Conservation (phyloP, 192 early-diverging fungal genomes). For the Chytriomyces sp. region DNA sequence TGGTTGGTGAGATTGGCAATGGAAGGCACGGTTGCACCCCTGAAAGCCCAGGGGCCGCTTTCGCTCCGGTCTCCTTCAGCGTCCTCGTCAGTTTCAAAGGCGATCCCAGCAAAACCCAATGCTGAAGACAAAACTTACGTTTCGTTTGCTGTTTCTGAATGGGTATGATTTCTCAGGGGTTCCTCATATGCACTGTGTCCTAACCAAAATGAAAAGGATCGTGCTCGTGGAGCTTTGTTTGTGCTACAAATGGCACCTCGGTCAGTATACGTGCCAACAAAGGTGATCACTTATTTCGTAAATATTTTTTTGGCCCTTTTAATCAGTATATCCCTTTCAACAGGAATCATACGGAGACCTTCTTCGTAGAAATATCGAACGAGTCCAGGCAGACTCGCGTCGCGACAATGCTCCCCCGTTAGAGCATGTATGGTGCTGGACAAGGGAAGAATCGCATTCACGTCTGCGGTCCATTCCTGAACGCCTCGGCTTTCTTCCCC, state of each 20-base stretch:
- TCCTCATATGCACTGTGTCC: neutral
- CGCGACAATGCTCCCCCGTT: conserved; percentile 27
- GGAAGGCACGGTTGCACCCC: conserved; percentile 40
- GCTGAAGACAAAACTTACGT: conserved; percentile 31
- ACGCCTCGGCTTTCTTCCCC: conserved; percentile 44
- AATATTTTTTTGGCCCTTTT: neutral
- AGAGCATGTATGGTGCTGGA: conserved; percentile 48
- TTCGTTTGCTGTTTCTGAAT: conserved; percentile 44
- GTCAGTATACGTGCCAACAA: conserved; percentile 41
- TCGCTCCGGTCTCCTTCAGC: neutral
- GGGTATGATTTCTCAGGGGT: conserved; percentile 25
- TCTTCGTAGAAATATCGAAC: conserved; percentile 36
- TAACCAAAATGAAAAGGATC: conserved; percentile 19
- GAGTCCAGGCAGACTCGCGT: conserved; percentile 37
- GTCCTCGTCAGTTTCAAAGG: neutral
- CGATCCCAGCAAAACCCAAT: neutral
- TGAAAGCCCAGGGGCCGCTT: conserved; percentile 15
- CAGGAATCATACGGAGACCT: conserved; percentile 45
- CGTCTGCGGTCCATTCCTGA: conserved; percentile 37
- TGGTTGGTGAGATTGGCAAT: conserved; percentile 42
- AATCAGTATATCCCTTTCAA: neutral
- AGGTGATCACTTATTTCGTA: conserved; percentile 11
- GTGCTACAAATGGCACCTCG: conserved; percentile 47
- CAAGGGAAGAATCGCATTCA: conserved; percentile 26
- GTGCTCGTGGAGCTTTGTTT: conserved; percentile 33